Evolutionary conservation across 805 yeast genomes (phyloP), one percentile per base, ranked within the genome.

Genomic region (Metschnikowia drakensbergensis): DNA sequence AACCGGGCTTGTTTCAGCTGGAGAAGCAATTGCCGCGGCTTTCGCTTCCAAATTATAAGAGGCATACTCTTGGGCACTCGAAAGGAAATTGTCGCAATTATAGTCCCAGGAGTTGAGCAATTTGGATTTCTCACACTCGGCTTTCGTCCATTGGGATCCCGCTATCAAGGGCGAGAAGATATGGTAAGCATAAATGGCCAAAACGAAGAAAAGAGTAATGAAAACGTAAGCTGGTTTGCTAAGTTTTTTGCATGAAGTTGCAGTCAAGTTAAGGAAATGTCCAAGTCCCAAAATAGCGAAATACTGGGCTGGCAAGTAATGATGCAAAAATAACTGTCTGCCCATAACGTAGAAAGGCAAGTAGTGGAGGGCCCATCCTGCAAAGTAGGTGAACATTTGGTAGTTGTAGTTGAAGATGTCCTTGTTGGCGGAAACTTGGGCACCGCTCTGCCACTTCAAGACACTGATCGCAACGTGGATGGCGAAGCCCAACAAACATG

Each of bases 321-420:
- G 98, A 67, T 91, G 98, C 64, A 91, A 74, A 73, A 92, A 91
- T 68, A 91, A 69, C 71, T 91, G 97, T 71, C 98, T 83, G 25
- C 83, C 90, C 98, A 91, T 91, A 50, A 91, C 71, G 68, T 80
- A 84, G 46, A 88, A 86, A 56, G 96, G 95, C 47, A 75, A 63
- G 62, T 79, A 84, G 66, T 88, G 96, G 34, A 84, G 52, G 7
- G 64, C 69, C 87, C 90, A 88, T 38, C 95, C 96, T 6, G 80
- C 60, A 36, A 82, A 60, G 64, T 81, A 87, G 30, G 80, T 79
- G 48, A 83, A 68, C 28, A 77, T 76, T 59, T 84, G 86, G 46
- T 78, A 70, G 60, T 83, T 85, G 73, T 77, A 84, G 69, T 84
- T 82, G 68, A 74, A 77, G 11, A 84, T 79, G 44, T 76, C 76